phyloP scores from a whole-genome alignment of 2,329 filamentous ascomycete genomes.

The Phaeosphaeriaceae sp. region DNA sequence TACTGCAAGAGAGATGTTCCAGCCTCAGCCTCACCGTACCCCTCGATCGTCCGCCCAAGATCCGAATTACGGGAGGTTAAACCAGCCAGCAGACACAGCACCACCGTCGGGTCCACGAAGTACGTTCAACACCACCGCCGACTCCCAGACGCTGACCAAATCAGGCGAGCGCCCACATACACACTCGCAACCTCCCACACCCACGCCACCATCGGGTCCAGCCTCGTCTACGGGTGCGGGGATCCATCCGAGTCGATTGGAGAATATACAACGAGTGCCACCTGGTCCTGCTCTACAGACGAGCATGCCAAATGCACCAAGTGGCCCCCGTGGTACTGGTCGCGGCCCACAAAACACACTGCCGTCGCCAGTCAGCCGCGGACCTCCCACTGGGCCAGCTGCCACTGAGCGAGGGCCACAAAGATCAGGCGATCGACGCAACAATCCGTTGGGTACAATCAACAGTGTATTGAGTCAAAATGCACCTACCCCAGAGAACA shows the following conservation, averaged over 20 bases:
- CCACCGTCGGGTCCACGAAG: slow-evolving; percentile 64
- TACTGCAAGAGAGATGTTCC: slow-evolving; percentile 49
- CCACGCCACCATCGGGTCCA: slow-evolving; percentile 43
- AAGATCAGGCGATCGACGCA: slow-evolving; percentile 29
- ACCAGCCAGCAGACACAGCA: slow-evolving; percentile 54
- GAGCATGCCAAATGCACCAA: slow-evolving; percentile 42
- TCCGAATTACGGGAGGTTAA: slow-evolving; percentile 58
- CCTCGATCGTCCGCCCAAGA: slow-evolving; percentile 50
- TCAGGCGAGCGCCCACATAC: slow-evolving; percentile 35
- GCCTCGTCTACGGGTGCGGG: slow-evolving; percentile 50
- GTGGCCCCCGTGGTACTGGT: slow-evolving; percentile 41
- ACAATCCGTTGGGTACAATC: slow-evolving; percentile 34
- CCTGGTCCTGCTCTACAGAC: slow-evolving; percentile 37
- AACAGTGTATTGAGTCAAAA: slow-evolving; percentile 40
- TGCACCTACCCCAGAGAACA: slow-evolving; percentile 24
- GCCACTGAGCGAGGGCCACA: slow-evolving; percentile 30
- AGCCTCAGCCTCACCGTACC: slow-evolving; percentile 30
- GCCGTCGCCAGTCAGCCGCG: slow-evolving; percentile 36
- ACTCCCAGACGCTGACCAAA: slow-evolving; percentile 11
- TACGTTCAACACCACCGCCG: slow-evolving; percentile 29
- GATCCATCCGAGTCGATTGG: slow-evolving; percentile 63
- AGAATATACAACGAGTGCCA: slow-evolving; percentile 45
- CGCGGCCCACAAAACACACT: slow-evolving; percentile 32
- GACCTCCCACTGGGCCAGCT: slow-evolving; percentile 44
- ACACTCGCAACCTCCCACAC: slow-evolving; percentile 32